Conservation (phyloP, 805 yeast genomes). For the Candida chauliodis region DNA sequence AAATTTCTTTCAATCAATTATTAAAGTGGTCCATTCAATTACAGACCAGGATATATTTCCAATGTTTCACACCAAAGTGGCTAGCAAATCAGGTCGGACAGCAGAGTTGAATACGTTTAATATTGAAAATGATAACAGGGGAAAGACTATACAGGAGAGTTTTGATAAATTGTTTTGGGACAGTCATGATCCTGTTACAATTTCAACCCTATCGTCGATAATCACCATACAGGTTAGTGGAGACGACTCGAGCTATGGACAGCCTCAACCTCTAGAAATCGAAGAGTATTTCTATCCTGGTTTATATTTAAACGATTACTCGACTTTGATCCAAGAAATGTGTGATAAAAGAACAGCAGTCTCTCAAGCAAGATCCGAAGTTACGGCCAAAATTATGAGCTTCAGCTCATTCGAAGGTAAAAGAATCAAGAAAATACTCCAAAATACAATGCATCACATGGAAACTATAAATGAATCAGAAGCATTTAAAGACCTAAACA, state of each 20-base stretch:
- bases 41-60: conserved; percentile 9
- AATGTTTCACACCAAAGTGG: conserved; percentile 25
- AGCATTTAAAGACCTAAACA: conserved; percentile 15
- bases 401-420: conserved; percentile 40
- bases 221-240: conserved; percentile 27
- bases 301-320: conserved; percentile 23
- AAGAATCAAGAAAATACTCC: conserved; percentile 24
- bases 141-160: conserved; percentile 24
- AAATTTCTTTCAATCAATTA: conserved; percentile 2
- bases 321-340: conserved; percentile 20
- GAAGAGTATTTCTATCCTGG: conserved; percentile 34
- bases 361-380: conserved; percentile 14
- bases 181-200: conserved; percentile 24
- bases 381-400: conserved; percentile 26
- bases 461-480: conserved; percentile 11
- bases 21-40: not conserved
- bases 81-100: conserved; percentile 15
- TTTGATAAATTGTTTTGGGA: conserved; percentile 38
- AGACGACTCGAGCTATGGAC: conserved; percentile 19
- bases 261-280: conserved; percentile 19
- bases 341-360: conserved; percentile 14
- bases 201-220: conserved; percentile 25
- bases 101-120: conserved; percentile 27
- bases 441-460: conserved; percentile 19
- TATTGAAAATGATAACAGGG: conserved; percentile 28